Conservation (phyloP, 805 yeast species). For the Kodamaea neixiangensis region DNA sequence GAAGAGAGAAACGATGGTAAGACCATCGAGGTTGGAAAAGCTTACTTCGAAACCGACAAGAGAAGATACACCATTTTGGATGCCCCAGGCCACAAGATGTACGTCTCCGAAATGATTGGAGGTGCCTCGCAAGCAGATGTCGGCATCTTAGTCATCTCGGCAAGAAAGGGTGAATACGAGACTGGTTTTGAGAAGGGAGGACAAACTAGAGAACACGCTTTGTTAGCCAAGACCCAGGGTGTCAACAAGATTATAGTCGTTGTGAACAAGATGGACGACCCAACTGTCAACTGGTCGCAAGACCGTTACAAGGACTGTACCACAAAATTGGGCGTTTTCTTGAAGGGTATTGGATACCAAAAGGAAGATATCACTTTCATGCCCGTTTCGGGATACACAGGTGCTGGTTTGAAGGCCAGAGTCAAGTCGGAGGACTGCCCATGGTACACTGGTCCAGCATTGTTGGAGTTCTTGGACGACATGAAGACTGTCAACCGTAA, state of each 20-base stretch:
- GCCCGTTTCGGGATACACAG: constrained; percentile 99
- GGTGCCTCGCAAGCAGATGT: constrained; percentile 99
- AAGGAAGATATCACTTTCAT: constrained; percentile 85
- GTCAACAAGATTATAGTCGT: constrained; percentile 91
- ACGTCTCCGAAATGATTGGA: constrained; percentile 98
- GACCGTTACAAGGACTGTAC: constrained; percentile 97
- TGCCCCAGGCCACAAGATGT: constrained; percentile 99
- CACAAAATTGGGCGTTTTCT: constrained; percentile 70
- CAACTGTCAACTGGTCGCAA: constrained; percentile 94
- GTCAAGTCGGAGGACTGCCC: constrained; percentile 72
- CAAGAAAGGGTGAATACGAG: constrained; percentile 99
- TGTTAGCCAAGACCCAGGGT: constrained; percentile 97
- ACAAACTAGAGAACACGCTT: constrained; percentile 97
- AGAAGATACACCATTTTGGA: constrained; percentile 97
- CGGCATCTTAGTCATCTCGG: constrained; percentile 94
- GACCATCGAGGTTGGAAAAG: constrained; percentile 98
- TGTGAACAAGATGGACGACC: constrained; percentile 98
- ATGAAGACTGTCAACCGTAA: constrained; percentile 83
- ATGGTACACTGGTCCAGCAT: constrained; percentile 93
- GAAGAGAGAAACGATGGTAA: constrained; percentile 99
- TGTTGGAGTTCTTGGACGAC: constrained; percentile 84
- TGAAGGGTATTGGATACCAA: constrained; percentile 86
- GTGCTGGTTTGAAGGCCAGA: constrained; percentile 92
- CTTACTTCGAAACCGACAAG: constrained; percentile 95
- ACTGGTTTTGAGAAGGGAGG: constrained; percentile 99